These are phyloP conservation scores for Microcyclosporella mali DNA, from an alignment of 2,329 filamentous ascomycete genomes.

Conservation along the genomic window DNA sequence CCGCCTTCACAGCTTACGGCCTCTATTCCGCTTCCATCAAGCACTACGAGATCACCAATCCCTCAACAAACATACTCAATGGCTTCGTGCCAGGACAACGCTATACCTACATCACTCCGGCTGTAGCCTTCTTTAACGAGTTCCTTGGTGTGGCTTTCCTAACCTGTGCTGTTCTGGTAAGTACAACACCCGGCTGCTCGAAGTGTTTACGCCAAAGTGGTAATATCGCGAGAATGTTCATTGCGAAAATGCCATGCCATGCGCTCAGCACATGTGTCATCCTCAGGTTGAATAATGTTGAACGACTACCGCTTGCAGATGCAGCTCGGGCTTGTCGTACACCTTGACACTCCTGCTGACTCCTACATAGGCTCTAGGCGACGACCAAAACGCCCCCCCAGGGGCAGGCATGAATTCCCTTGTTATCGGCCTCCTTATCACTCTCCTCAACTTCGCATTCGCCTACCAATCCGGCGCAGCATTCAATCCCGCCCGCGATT, in stretches of 20 bases:
- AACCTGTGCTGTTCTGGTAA: constrained; percentile 37
- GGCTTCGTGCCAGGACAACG: constrained; percentile 44
- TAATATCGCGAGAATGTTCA: no score
- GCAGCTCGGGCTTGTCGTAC: no score
- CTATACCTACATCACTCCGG: constrained; percentile 37
- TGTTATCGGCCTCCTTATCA: constrained; percentile 42
- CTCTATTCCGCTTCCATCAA: constrained; percentile 37
- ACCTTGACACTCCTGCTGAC: no score
- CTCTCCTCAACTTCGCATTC: constrained; percentile 35
- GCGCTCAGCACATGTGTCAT: no score
- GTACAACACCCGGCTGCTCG: no score
- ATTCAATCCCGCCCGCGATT: constrained; percentile 46
- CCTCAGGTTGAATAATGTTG: no score
- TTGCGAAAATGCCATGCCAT: no score
- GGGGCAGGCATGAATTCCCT: constrained; percentile 49
- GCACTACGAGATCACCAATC: constrained; percentile 19
- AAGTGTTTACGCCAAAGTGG: no score
- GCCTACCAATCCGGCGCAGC: constrained; percentile 44
- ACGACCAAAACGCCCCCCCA: constrained; percentile 29
- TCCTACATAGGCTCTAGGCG: no score
- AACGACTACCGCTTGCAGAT: no score
- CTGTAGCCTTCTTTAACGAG: constrained; percentile 46
- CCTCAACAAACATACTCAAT: constrained; percentile 29
- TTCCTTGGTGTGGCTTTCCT: constrained; percentile 41
- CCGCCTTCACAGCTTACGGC: constrained; percentile 43